Evolutionary conservation across 176 grass and related monocot genomes (phyloP).

Genomic region (Cenchrus americanus): DNA sequence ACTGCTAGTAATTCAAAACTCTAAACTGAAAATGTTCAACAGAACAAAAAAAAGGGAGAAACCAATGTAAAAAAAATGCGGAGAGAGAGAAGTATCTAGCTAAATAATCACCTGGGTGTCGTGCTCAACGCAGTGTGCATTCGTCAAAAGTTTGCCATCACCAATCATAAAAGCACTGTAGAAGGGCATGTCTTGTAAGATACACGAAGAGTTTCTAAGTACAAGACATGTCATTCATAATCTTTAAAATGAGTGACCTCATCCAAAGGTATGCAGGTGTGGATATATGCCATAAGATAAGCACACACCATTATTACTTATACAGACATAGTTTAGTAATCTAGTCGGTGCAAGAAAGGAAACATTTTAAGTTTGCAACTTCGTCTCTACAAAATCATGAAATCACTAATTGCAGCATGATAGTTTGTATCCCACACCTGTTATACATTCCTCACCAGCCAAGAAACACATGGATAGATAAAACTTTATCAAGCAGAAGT

Average conservation of each 20-base stretch:
- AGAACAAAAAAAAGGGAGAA: not conserved
- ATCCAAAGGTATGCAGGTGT: too few relatives aligned
- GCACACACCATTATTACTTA: constrained; percentile 13
- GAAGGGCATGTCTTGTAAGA: constrained; percentile 31
- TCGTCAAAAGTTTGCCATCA: constrained; percentile 92
- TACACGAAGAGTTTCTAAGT: constrained; percentile 20
- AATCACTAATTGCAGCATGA: constrained; percentile 23
- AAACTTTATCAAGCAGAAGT: not conserved
- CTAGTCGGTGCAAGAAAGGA: constrained; percentile 6
- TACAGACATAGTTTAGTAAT: not conserved
- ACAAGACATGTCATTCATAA: not conserved
- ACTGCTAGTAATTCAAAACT: constrained; percentile 2
- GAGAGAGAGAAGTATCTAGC: constrained; percentile 8
- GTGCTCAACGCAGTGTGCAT: constrained; percentile 96
- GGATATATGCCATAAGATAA: not conserved
- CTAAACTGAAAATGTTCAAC: not conserved
- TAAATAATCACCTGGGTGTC: constrained; percentile 73
- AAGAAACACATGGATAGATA: not conserved
- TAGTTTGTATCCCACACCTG: not conserved
- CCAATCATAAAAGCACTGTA: constrained; percentile 98
- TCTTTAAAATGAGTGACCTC: not conserved
- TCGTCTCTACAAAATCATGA: constrained; percentile 17
- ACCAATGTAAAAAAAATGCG: not conserved
- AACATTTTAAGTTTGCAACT: not conserved
- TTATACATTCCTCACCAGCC: not conserved